phyloP scores from a whole-genome alignment of 345 rosid species.

The Pistacia vera region DNA sequence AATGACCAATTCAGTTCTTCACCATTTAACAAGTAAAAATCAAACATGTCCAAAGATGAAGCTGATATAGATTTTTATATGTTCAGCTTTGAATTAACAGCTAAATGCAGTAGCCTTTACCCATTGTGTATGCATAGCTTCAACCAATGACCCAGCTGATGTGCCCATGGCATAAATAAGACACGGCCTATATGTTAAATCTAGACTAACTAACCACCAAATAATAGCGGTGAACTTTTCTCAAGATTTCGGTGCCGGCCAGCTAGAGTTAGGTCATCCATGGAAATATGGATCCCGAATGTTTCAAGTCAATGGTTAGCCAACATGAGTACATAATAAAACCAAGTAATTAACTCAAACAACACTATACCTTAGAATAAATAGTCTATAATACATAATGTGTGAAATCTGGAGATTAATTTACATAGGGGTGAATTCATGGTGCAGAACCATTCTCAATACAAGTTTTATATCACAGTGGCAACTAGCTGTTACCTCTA shows the following conservation, averaged over 20 bases:
- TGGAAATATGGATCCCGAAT: not conserved
- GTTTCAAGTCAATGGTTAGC: not conserved
- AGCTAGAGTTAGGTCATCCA: not conserved
- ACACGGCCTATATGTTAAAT: too few species aligned
- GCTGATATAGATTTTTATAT: too few species aligned
- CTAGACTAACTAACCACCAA: not conserved
- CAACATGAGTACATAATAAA: not conserved
- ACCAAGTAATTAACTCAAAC: slow-evolving; percentile 15
- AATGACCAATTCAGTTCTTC: not conserved
- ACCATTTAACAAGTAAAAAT: not conserved
- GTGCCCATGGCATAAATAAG: too few species aligned
- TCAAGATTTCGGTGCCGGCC: not conserved
- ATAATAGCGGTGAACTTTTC: not conserved
- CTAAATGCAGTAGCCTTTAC: not conserved
- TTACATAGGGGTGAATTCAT: slow-evolving; percentile 27
- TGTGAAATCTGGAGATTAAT: slow-evolving; percentile 22
- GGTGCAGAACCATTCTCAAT: slow-evolving; percentile 10
- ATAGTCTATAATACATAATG: slow-evolving; percentile 32
- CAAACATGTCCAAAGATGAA: not conserved
- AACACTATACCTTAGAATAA: slow-evolving; percentile 11
- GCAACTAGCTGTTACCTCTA: slow-evolving; percentile 25
- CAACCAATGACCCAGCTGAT: not conserved
- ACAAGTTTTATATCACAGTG: slow-evolving; percentile 17
- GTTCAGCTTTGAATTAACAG: too few species aligned
- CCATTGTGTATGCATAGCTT: not conserved